Evolutionary conservation across 75 land plant species (phyloP).

Genomic region (Picea glauca): DNA sequence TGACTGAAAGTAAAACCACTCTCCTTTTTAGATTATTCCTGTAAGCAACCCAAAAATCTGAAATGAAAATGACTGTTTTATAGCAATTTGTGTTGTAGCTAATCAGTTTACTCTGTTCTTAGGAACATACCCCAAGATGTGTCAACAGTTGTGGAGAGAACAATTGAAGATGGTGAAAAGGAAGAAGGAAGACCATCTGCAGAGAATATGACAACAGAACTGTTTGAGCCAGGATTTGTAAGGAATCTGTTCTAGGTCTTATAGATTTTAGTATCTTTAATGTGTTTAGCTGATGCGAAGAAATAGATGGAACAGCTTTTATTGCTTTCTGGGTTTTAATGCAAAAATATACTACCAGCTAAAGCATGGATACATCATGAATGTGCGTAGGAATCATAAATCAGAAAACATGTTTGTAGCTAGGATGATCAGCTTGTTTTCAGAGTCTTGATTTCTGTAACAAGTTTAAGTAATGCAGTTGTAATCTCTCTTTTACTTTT

Average conservation of each 20-base stretch:
- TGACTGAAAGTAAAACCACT: background rate
- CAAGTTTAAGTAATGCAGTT: background rate
- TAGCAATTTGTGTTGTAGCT: background rate
- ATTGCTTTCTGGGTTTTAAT: background rate
- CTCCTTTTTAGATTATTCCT: too few species aligned
- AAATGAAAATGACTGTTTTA: background rate
- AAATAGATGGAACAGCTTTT: background rate
- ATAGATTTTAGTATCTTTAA: background rate
- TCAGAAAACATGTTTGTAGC: background rate
- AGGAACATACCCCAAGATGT: conserved; percentile 59
- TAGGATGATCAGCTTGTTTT: background rate
- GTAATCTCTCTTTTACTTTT: background rate
- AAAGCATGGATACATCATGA: background rate
- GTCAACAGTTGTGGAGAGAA: conserved; percentile 37
- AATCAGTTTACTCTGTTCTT: conserved; percentile 5
- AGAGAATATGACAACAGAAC: conserved; percentile 33
- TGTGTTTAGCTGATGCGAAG: background rate
- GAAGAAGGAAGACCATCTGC: conserved; percentile 29
- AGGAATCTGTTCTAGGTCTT: background rate
- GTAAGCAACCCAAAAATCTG: background rate
- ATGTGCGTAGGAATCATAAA: background rate
- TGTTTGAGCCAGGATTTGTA: conserved; percentile 44
- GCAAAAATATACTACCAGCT: background rate
- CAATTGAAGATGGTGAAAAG: conserved; percentile 43
- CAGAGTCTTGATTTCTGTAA: background rate